phyloP scores from a whole-genome alignment of 768 basidiomycete species.

The Austroboletus eburneus region DNA sequence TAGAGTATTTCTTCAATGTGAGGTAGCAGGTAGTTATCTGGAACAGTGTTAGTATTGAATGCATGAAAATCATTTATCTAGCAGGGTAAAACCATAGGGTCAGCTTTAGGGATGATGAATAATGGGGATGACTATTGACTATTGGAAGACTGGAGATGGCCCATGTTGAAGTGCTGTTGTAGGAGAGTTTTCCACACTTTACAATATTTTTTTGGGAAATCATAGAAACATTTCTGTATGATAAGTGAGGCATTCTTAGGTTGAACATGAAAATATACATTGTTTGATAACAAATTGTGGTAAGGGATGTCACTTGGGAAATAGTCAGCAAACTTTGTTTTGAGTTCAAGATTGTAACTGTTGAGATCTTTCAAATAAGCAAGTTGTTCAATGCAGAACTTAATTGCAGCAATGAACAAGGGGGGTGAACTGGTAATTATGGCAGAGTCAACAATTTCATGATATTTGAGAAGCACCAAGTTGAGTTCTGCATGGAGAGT shows the following conservation, averaged over 20 bases:
- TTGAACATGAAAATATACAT: slow-evolving; percentile 20
- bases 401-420: too few relatives aligned
- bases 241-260: slow-evolving; percentile 23
- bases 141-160: slow-evolving; percentile 26
- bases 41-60: slow-evolving; percentile 21
- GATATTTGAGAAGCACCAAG: too few relatives aligned
- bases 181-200: slow-evolving; percentile 33
- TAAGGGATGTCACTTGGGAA: slow-evolving; percentile 29
- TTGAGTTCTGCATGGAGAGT: too few relatives aligned
- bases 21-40: slow-evolving; percentile 17
- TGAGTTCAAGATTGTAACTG: neutral
- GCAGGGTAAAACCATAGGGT: slow-evolving; percentile 14
- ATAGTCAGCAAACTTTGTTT: slow-evolving; percentile 8
- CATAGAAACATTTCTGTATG: slow-evolving; percentile 18
- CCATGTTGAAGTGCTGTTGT: slow-evolving; percentile 31
- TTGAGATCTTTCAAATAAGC: too few relatives aligned
- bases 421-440: too few relatives aligned
- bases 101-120: slow-evolving; percentile 37
- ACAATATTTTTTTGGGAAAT: slow-evolving; percentile 31
- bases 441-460: too few relatives aligned
- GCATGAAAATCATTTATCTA: slow-evolving; percentile 31
- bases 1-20: slow-evolving; percentile 14
- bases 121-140: slow-evolving; percentile 30
- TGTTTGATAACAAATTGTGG: slow-evolving; percentile 16
- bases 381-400: too few relatives aligned